Base-by-base conservation (phyloP, 108 stramenopile species). In the Skeletonema menzelii region DNA sequence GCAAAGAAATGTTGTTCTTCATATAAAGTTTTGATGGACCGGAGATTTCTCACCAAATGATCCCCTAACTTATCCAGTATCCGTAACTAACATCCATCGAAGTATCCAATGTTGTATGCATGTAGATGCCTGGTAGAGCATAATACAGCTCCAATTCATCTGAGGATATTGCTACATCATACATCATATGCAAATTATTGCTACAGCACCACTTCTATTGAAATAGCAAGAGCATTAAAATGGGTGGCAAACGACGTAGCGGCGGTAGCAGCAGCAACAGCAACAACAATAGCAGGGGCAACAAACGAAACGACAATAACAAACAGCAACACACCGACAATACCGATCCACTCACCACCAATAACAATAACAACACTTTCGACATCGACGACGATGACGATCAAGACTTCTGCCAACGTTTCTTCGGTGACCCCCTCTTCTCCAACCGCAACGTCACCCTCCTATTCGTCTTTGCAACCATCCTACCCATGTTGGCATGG, bases 351-450 rank as follows among this genome's bases (percentile, higher is more conserved):
- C 44, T 46, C 0, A 0, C 19, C 5, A 15, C 14, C 8, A n/a
- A 49, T 22, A 8, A 22, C 31, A 32, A 32, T 32, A 30, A 0
- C 31, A 32, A 7, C 31, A 32, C 31, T 0, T 32, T 7, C 31
- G 31, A 32, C 40, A n/a, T 2, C 40, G 5, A 1, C n/a, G 1
- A 40, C 27, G 12, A 49, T 2, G 28, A 42, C 8, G 14, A 59
- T 27, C 40, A 59, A 26, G 78, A 79, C 72, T 65, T 79, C 26
- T 79, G 79, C 62, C 79, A 79, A 64, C 61, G 72, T 2, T 79
- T 79, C 79, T 79, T 79, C 72, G 79, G 79, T 30, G 79, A 79
- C 17, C 67, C 66, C 4, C 79, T 79, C 72, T 79, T 69, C 62
- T 63, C 79, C 28, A 79, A 79, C 35, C 56, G 68, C 26, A 72